These are phyloP conservation scores for Dentipellis fragilis DNA, from an alignment of 768 basidiomycete species.

Conservation along the genomic window DNA sequence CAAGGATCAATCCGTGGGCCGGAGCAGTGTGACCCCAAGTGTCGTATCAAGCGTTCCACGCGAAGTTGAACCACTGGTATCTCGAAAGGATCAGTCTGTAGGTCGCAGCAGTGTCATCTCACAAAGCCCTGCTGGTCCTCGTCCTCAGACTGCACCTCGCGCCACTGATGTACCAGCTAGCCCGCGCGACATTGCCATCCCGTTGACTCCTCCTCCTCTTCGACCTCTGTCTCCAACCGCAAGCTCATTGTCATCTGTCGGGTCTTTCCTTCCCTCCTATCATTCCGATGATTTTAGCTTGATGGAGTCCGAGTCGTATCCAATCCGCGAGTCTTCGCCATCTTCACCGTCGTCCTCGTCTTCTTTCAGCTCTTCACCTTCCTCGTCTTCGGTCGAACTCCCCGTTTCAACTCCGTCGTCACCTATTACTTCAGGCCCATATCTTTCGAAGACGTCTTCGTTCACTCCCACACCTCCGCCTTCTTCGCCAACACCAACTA, in stretches of 20 bases:
- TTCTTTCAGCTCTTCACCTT: slow-evolving; percentile 9
- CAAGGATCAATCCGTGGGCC: slow-evolving; percentile 24
- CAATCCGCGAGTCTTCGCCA: slow-evolving; percentile 23
- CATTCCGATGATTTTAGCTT: slow-evolving; percentile 63
- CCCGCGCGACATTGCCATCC: slow-evolving; percentile 21
- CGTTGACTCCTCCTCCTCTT: slow-evolving; percentile 34
- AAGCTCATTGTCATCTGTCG: slow-evolving; percentile 23
- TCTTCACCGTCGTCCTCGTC: slow-evolving; percentile 28
- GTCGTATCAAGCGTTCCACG: background rate
- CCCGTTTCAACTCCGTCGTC: slow-evolving; percentile 9
- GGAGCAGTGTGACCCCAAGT: slow-evolving; percentile 21
- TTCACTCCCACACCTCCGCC: slow-evolving; percentile 10
- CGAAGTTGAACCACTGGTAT: background rate
- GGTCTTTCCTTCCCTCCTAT: slow-evolving; percentile 47
- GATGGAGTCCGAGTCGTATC: slow-evolving; percentile 29
- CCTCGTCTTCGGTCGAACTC: slow-evolving; percentile 18
- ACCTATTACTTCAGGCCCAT: slow-evolving; percentile 19
- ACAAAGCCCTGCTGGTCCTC: slow-evolving; percentile 13
- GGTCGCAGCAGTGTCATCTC: slow-evolving; percentile 26
- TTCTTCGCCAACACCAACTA: slow-evolving; percentile 24
- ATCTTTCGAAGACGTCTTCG: slow-evolving; percentile 28
- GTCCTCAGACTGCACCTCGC: background rate
- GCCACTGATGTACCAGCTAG: background rate
- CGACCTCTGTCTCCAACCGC: slow-evolving; percentile 27
- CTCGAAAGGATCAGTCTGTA: slow-evolving; percentile 9